A percentile compares a stretch with the other conserved stretches of the same genome.
Evolutionary conservation across 225 moss, liverwort and hornwort genomes (phyloP).

Genomic region (Neckera pumila): DNA sequence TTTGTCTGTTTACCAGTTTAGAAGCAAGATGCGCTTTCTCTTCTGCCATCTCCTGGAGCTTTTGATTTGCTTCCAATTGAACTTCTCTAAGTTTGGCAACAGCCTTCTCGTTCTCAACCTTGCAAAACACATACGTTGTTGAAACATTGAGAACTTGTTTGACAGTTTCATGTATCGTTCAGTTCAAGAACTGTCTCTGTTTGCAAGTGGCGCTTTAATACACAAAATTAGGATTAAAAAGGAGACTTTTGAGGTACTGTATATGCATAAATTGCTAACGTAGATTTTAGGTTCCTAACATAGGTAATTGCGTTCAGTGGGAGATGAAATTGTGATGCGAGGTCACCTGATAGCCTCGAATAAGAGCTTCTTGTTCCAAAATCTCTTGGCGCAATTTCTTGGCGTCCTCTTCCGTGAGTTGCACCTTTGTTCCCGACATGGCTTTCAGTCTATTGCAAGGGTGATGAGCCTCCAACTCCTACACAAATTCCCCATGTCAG

Average conservation of each 20-base stretch:
- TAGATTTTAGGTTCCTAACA: not conserved
- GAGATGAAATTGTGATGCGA: not conserved
- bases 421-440: slow-evolving; percentile 25
- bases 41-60: slow-evolving; percentile 28
- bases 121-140: not conserved
- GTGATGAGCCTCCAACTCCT: slow-evolving; percentile 44
- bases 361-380: slow-evolving; percentile 47
- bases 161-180: not conserved
- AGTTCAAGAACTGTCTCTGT: not conserved
- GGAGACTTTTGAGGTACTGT: not conserved
- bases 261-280: not conserved
- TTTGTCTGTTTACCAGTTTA: slow-evolving; percentile 33
- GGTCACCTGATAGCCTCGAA: slow-evolving; percentile 48
- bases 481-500: not conserved
- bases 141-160: not conserved
- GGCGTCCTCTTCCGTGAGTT: slow-evolving; percentile 25
- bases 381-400: slow-evolving; percentile 38
- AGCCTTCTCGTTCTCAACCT: slow-evolving; percentile 53
- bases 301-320: not conserved
- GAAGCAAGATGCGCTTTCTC: slow-evolving; percentile 35
- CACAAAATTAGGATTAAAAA: not conserved
- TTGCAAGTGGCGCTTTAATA: not conserved
- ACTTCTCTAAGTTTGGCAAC: slow-evolving; percentile 40
- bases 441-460: slow-evolving; percentile 33
- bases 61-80: slow-evolving; percentile 34